Evolutionary conservation across 257 asterid genomes (phyloP), one percentile per base, ranked within the genome.

Genomic region (Solanum appendiculatum): DNA sequence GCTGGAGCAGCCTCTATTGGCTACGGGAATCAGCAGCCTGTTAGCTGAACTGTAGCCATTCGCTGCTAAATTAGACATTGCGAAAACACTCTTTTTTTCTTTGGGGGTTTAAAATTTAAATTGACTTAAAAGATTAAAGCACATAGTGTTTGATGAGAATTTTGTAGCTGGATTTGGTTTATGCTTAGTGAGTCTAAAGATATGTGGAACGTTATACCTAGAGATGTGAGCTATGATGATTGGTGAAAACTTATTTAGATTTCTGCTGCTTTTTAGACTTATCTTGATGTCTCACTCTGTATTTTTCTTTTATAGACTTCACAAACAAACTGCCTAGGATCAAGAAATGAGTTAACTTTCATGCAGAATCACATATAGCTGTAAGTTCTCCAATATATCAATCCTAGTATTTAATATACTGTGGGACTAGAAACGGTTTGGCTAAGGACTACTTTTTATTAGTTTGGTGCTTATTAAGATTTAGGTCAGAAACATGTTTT

Each of bases 1-100:
- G 90, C 91, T 11, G 92, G 92, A 13, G 92, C 93, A 42, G 91
- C 92, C 74, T 88, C 98, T 15, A 94, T 94, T 44, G 99, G 96
- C 13, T 92, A 94, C 7, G 98, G 92, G 66, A 91, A 89, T 88
- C 93, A 95, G 91, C 95, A 93, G 89, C 94, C 95, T 3, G 98
- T 91, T 81, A 95, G 95, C 93, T 96, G 86, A 91, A 54, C 46
- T 73, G 29, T 63, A 31, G 87, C 86, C 51, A 68, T 42, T 31
- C 1, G 68, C 89, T 44, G 86, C 85, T 86, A 70, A 86, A 60
- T 44, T 46, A 54, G 89, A 89, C 89, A 80, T 89, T 86, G 77
- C 87, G 34, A 87, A 88, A 86, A 85, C 86, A 84, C 68, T 78
- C 70, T 88, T 31, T 42, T 60, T 27, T 27, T 31, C 91, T 85